These are phyloP conservation scores for Pistacia integerrima DNA, from an alignment of 345 rosid species.

Conservation along the genomic window DNA sequence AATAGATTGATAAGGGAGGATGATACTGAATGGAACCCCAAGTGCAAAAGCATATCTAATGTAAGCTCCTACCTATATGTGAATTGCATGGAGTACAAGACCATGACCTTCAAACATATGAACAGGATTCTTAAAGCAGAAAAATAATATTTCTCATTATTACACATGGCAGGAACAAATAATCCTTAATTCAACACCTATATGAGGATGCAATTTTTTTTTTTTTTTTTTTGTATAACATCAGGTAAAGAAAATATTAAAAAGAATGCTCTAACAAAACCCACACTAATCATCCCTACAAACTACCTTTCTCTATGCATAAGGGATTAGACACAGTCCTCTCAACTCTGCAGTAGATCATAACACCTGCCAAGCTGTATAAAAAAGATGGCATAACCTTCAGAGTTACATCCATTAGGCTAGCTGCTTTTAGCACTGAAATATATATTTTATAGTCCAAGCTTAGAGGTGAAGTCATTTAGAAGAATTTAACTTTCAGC, in stretches of 20 bases:
- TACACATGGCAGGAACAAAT: slow-evolving; percentile 26
- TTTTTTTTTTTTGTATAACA: slow-evolving; percentile 16
- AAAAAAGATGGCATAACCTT: slow-evolving; percentile 20
- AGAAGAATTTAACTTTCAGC: slow-evolving; percentile 37
- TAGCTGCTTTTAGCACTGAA: slow-evolving; percentile 15
- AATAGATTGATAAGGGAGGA: not conserved
- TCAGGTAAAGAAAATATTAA: slow-evolving; percentile 21
- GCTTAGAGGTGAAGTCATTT: slow-evolving; percentile 3
- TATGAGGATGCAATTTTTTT: slow-evolving; percentile 21
- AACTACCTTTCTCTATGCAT: slow-evolving; percentile 26
- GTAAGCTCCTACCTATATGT: not conserved
- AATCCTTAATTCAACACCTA: slow-evolving; percentile 28
- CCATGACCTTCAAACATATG: slow-evolving; percentile 1
- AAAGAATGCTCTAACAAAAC: slow-evolving; percentile 46
- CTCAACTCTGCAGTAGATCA: slow-evolving; percentile 20
- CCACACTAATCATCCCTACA: slow-evolving; percentile 31
- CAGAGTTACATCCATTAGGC: slow-evolving; percentile 27
- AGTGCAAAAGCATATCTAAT: not conserved
- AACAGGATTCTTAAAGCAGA: not conserved
- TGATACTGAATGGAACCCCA: not conserved
- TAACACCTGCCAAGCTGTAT: slow-evolving; percentile 13
- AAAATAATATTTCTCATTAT: slow-evolving; percentile 22
- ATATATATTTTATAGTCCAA: slow-evolving; percentile 3
- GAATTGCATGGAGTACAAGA: not conserved
- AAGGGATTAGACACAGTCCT: slow-evolving; percentile 17